Percentiles rank a stretch among this genome's conserved stretches.
Conservation (phyloP, 202 grass and related monocot genomes). For the Setaria viridis region DNA sequence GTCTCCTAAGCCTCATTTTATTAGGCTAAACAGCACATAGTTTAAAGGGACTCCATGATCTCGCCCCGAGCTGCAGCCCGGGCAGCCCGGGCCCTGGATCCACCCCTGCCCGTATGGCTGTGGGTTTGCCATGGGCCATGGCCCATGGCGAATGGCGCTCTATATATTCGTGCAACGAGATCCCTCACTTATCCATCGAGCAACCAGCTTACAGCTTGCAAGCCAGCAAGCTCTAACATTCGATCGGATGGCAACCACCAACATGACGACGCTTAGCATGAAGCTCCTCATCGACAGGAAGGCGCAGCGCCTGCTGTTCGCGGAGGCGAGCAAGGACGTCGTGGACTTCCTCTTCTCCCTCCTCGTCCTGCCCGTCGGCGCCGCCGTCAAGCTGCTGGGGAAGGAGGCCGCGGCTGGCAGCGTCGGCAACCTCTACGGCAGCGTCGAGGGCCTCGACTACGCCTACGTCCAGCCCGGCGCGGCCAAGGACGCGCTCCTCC, state of each 20-base stretch:
- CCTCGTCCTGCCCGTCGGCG: conserved; percentile 37
- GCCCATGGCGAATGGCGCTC: too few relatives aligned
- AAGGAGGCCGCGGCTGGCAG: conserved; percentile 18
- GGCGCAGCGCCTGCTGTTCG: conserved; percentile 16
- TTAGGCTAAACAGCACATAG: too few relatives aligned
- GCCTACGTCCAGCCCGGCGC: conserved; percentile 12
- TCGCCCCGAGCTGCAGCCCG: too few relatives aligned
- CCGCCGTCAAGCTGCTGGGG: conserved; percentile 26
- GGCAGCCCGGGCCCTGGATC: too few relatives aligned
- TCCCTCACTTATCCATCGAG: too few relatives aligned
- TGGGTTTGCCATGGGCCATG: too few relatives aligned
- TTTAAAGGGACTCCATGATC: too few relatives aligned
- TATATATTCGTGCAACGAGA: too few relatives aligned
- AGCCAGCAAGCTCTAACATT: too few relatives aligned
- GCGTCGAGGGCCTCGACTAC: conserved; percentile 36
- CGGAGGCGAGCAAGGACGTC: conserved; percentile 37
- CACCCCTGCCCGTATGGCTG: too few relatives aligned
- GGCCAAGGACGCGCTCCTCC: background rate
- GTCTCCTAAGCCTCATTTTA: too few relatives aligned
- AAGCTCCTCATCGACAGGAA: conserved; percentile 39
- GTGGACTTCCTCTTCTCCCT: conserved; percentile 49
- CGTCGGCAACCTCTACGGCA: conserved; percentile 40
- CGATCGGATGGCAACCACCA: background rate
- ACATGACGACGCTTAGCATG: background rate
- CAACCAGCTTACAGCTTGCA: too few relatives aligned